Base-by-base conservation (phyloP, 805 yeast species). In the Vanderwaltozyma polyspora region DNA sequence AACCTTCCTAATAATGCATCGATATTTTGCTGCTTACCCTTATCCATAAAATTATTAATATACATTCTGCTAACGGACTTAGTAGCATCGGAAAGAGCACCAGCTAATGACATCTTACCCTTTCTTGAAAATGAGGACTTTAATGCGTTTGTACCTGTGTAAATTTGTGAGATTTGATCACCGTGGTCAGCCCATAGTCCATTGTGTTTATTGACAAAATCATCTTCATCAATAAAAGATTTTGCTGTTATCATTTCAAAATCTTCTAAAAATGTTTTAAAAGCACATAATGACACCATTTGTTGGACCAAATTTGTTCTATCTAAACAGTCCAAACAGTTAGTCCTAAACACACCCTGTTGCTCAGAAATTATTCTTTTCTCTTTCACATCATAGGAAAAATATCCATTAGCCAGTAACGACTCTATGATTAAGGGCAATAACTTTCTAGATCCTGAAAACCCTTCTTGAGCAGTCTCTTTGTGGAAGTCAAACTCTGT, bases 161-260 rank as follows among this genome's bases (percentile, higher is more conserved):
- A 91, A 13, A 91, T 89, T 54, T 84, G 93, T 3, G 95, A 84
- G 4, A 91, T 77, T 44, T 85, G 94, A 57, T 91, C 98, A 37
- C 98, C 99, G 57, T 91, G 91, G 56, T 91, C 95, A 1, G 99
- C 99, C 98, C 98, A 91, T 14, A 91, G 62, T 6, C 82, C 72
- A 45, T 87, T 83, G 44, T 87, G 95, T 36, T 77, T 78, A n/a
- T 66, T 59, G 52, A 76, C 68, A 18, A 83, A 61, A 14, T 77
- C 89, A 17, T 70, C 63, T 4, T 64, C 67, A 25, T 60, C 64
- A 24, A 42, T 38, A 24, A 37, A 46, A 12, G 37, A 40, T 23
- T 38, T 38, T 2, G 43, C 21, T 13, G 36, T 42, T 19, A 60
- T 46, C 32, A 64, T 43, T 22, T 59, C 57, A 32, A 63, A 63